These are phyloP conservation scores for Trichoderma asperellum DNA, from an alignment of 2,329 filamentous ascomycete genomes.

Conservation along the genomic window DNA sequence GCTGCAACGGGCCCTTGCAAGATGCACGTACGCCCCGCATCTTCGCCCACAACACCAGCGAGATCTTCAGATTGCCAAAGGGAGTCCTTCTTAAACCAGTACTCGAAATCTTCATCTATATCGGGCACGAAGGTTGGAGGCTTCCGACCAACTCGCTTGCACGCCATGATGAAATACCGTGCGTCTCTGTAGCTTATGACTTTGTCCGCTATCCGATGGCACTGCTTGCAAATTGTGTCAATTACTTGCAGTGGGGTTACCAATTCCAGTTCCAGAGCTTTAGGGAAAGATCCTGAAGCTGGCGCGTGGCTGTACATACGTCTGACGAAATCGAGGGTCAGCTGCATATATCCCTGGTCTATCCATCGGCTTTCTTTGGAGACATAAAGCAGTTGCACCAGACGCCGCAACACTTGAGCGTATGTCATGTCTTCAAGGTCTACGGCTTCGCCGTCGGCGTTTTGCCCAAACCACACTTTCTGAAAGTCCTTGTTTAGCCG, in stretches of 20 bases:
- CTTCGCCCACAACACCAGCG: slow-evolving; percentile 91
- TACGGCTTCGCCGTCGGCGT: slow-evolving; percentile 76
- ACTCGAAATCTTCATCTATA: slow-evolving; percentile 97
- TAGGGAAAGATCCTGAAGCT: slow-evolving; percentile 45
- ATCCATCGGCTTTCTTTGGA: slow-evolving; percentile 93
- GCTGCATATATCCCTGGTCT: slow-evolving; percentile 76
- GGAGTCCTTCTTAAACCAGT: slow-evolving; percentile 99
- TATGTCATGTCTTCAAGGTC: slow-evolving; percentile 98
- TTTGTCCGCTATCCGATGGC: slow-evolving; percentile 62
- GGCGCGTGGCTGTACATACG: slow-evolving; percentile 91
- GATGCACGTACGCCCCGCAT: slow-evolving; percentile 94
- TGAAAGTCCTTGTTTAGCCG: slow-evolving; percentile 96
- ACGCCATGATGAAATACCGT: slow-evolving; percentile 93
- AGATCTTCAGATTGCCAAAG: slow-evolving; percentile 99
- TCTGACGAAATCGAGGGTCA: slow-evolving; percentile 95
- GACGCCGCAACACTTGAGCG: slow-evolving; percentile 79
- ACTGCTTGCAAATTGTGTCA: too few species aligned
- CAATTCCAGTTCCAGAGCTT: too few species aligned
- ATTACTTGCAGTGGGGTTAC: too few species aligned
- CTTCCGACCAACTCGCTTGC: slow-evolving; percentile 90
- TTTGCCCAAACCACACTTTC: slow-evolving; percentile 93
- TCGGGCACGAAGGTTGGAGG: slow-evolving; percentile 93
- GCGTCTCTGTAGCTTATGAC: slow-evolving; percentile 98
- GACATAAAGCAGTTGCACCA: slow-evolving; percentile 90
- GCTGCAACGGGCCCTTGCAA: slow-evolving; percentile 94